These are phyloP conservation scores for Carex arenaria DNA, from an alignment of 202 grass and related monocot species.

Conservation along the genomic window DNA sequence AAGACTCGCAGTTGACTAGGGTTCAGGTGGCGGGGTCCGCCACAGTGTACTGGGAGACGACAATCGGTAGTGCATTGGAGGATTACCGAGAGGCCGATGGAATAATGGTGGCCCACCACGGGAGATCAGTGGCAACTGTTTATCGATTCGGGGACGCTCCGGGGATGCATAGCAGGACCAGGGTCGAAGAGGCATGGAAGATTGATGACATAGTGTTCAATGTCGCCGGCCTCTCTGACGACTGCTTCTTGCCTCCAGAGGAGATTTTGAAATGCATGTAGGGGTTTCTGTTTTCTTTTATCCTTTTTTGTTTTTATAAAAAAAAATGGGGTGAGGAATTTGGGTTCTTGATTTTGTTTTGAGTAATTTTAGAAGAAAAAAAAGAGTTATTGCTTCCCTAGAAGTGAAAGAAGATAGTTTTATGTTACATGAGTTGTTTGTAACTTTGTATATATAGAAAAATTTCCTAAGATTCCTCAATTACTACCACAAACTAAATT, in stretches of 20 bases:
- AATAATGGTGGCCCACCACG: conserved; percentile 65
- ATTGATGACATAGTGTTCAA: conserved; percentile 83
- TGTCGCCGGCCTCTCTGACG: conserved; percentile 62
- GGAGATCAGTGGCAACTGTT: conserved; percentile 63
- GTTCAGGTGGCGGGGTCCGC: conserved; percentile 49
- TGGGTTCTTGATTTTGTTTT: background rate
- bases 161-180: conserved; percentile 58
- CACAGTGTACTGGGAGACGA: conserved; percentile 68
- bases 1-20: conserved; percentile 77
- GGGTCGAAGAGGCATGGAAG: conserved; percentile 85
- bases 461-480: background rate
- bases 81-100: conserved; percentile 53
- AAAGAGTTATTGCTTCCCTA: background rate
- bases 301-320: background rate
- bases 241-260: conserved; percentile 72
- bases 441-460: conserved; percentile 8
- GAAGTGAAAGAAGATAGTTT: background rate
- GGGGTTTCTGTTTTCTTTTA: background rate
- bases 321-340: background rate
- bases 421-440: background rate
- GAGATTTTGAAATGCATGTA: conserved; percentile 41
- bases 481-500: background rate
- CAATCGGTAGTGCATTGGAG: conserved; percentile 63
- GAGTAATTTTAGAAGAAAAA: background rate
- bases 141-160: conserved; percentile 69